Evolutionary conservation across 2,329 filamentous ascomycete species (phyloP), one percentile per base, ranked within the genome.

Genomic region (Claviceps sp.): DNA sequence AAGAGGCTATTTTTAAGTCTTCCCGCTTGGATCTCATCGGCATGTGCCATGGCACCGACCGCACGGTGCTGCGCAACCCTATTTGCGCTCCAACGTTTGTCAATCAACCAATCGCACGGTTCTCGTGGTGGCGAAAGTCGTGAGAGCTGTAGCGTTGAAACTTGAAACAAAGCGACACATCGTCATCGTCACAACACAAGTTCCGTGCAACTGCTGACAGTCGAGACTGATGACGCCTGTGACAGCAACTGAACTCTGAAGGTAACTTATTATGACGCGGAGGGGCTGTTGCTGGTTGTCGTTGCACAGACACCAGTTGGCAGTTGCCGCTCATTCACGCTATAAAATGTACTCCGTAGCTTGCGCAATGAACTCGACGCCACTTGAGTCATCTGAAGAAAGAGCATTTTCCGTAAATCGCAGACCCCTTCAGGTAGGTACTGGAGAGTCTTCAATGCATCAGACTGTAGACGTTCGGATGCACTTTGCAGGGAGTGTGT

Each of bases 21-120:
- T 52, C 26, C 29, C 46, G 29, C 45, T 26, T 44, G 9, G 26
- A 49, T 52, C 47, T 46, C 40, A 44, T 44, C 50, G 26, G 39
- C 29, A 23, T n/a, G 45, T 17, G 23, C 23, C 23, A 26, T 22
- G 39, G 29, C 45, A 52, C 39, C 45, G 34, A 52, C 39, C 45
- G 34, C 29, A 29, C 44, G 45, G 42, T 17, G 26, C 5, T 48
- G 22, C 34, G 20, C n/a, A 47, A 37, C 17, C 17, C 42, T 20
- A 42, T 44, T 45, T 17, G 17, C n/a, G 43, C 43, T 45, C 23
- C 14, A 45, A 16, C 43, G 23, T 29, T 29, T 26, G 23, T 45
- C 16, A 16, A 44, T 7, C 22, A 44, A n/a, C 42, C 11, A 43
- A 40, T 22, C 17, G 40, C 17, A 23, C 17, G 11, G 40, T 2